Base-by-base conservation (phyloP, 108 stramenopile species). In the Cyclotella distinguenda region DNA sequence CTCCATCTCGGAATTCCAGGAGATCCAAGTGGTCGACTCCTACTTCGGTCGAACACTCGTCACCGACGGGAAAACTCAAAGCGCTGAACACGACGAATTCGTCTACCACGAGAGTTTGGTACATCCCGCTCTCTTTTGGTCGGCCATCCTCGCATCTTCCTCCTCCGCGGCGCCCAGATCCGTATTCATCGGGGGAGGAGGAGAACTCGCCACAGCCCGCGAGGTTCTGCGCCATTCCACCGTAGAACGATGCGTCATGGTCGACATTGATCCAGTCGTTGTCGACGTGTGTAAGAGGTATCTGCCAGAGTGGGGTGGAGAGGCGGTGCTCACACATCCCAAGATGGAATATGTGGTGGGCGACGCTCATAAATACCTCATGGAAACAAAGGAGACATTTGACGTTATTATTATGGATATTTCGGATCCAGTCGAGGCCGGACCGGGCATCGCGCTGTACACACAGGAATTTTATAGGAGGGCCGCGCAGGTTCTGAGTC, bases 21-120 rank as follows among this genome's bases (percentile, higher is more conserved):
- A 74, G 44, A 46, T 79, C 0, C 68, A 74, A 38, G 78, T 74
- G 23, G 51, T 79, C 30, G 73, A 74, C 12, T 62, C 78, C 4
- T 64, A 68, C 61, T 79, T 74, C 58, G 78, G 78, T 9, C 26
- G 51, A 58, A 96, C 90, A 5, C 71, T 97, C 5, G 88, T 97
- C 21, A 92, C 95, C 7, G 96, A 97, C 60, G 92, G 95, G 26
- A 94, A 95, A 68, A 94, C 94, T 1, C 94, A 95, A 62, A 89
- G 87, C 44, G 42, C 90, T 19, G 68, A 85, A 43, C 75, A 80
- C 46, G 94, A 95, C 61, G 94, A 95, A 66, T 90, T 85, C 64
- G 86, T 87, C 34, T 95, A 95, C 50, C 94, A 95, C 65, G 94
- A 95, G 64, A 64, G 59, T 42, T 58, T 95, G 10, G 90, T 95